Conservation (phyloP, 2,329 filamentous ascomycete species). For the Fusarium oligoseptatum region DNA sequence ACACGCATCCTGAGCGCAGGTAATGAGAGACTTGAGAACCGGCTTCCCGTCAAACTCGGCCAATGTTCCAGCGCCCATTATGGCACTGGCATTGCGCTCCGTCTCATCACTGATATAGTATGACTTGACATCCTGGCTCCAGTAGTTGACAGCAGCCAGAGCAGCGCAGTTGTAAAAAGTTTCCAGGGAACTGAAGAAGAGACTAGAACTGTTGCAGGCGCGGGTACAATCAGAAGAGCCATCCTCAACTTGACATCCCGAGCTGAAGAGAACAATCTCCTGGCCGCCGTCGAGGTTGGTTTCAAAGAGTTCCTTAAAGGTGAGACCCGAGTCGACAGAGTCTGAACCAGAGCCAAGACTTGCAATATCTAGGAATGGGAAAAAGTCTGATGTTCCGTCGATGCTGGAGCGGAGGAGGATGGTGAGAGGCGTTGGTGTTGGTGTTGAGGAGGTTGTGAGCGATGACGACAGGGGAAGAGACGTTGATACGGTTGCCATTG, state of each 20-base stretch:
- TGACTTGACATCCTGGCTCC: slow-evolving; percentile 46
- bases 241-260: slow-evolving; percentile 48
- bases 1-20: slow-evolving; percentile 53
- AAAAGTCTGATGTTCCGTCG: slow-evolving; percentile 53
- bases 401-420: slow-evolving; percentile 49
- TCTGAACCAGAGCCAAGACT: slow-evolving; percentile 46
- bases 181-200: slow-evolving; percentile 53
- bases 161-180: slow-evolving; percentile 57
- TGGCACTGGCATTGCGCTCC: slow-evolving; percentile 52
- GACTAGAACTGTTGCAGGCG: slow-evolving; percentile 49
- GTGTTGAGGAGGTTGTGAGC: slow-evolving; percentile 22
- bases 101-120: slow-evolving; percentile 51
- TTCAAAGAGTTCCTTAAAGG: slow-evolving; percentile 52
- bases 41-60: slow-evolving; percentile 49
- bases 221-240: slow-evolving; percentile 49
- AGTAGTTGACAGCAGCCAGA: slow-evolving; percentile 52
- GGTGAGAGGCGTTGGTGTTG: slow-evolving; percentile 41
- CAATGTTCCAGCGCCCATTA: slow-evolving; percentile 52
- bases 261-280: slow-evolving; percentile 49
- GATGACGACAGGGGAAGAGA: slow-evolving; percentile 12
- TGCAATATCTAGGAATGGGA: slow-evolving; percentile 54
- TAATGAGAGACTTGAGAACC: slow-evolving; percentile 50
- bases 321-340: slow-evolving; percentile 46
- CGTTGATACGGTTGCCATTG: slow-evolving; percentile 34
- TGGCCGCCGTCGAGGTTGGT: slow-evolving; percentile 51